These are phyloP conservation scores for Anthracocystis walkeri DNA, from an alignment of 1,284 basidiomycete species.

Conservation along the genomic window DNA sequence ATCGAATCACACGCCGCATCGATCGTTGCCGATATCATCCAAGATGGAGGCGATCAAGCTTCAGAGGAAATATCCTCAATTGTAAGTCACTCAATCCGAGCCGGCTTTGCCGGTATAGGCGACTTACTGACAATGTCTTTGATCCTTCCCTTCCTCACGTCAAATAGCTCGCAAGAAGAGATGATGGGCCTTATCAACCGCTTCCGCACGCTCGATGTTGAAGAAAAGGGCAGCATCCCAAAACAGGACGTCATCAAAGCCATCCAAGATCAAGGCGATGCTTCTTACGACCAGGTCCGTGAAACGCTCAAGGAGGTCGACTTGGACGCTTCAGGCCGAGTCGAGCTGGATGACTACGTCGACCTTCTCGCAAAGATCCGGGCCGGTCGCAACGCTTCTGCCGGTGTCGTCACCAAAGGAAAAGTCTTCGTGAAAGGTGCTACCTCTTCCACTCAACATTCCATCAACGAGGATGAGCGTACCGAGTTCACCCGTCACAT, in stretches of 20 bases:
- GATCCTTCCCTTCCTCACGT: neutral
- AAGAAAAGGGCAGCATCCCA: constrained; percentile 65
- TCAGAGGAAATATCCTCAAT: constrained; percentile 92
- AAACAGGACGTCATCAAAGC: constrained; percentile 67
- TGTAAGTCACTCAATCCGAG: constrained; percentile 76
- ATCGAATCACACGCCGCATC: neutral
- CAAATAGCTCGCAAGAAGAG: constrained; percentile 67
- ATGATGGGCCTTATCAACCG: constrained; percentile 67
- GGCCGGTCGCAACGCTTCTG: constrained; percentile 70
- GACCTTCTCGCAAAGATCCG: constrained; percentile 88
- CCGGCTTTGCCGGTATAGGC: too few relatives aligned
- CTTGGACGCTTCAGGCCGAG: constrained; percentile 92
- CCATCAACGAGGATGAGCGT: constrained; percentile 97
- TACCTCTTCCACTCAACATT: constrained; percentile 95
- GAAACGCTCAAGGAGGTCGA: constrained; percentile 92
- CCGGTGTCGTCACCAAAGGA: constrained; percentile 74
- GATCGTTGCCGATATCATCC: neutral
- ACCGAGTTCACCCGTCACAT: constrained; percentile 97
- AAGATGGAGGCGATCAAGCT: constrained; percentile 85
- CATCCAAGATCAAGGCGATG: constrained; percentile 59
- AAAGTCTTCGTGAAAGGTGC: constrained; percentile 95
- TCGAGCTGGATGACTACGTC: constrained; percentile 98
- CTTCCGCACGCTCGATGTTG: constrained; percentile 66
- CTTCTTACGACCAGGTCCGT: constrained; percentile 68
- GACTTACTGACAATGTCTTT: neutral